Conservation (phyloP, 208 protist genomes). For the Leptomonas pyrrhocoris region DNA sequence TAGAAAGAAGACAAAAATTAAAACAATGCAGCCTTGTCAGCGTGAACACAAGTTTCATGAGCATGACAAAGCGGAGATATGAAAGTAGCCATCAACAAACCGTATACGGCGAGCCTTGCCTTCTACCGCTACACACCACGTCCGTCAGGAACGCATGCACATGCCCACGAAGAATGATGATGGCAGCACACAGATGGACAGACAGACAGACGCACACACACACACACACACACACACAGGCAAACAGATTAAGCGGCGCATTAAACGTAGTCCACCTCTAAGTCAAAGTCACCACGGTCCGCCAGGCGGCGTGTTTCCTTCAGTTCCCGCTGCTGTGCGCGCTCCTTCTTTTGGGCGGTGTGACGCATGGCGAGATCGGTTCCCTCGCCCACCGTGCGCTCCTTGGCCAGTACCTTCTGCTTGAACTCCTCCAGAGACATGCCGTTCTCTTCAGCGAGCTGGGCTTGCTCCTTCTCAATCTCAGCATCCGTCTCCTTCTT, state of each 20-base stretch:
- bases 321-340: constrained; percentile 52
- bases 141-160: too few relatives aligned
- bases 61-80: too few relatives aligned
- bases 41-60: too few relatives aligned
- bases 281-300: constrained; percentile 36
- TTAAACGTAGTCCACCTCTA: constrained; percentile 57
- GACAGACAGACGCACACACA: not conserved
- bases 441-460: constrained; percentile 56
- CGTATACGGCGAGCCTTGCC: too few relatives aligned
- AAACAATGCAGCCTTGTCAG: too few relatives aligned
- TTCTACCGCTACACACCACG: too few relatives aligned
- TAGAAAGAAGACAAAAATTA: too few relatives aligned
- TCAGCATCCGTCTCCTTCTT: constrained; percentile 68
- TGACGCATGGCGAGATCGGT: constrained; percentile 10
- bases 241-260: not conserved
- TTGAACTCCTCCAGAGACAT: constrained; percentile 74
- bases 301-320: constrained; percentile 41
- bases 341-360: constrained; percentile 29
- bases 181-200: too few relatives aligned
- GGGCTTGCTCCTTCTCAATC: constrained; percentile 61
- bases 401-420: constrained; percentile 21
- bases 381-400: not conserved
- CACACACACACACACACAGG: constrained; percentile 1
- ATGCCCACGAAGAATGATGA: too few relatives aligned
- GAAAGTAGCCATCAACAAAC: too few relatives aligned